A percentile compares a stretch with the other conserved stretches of the same genome.
phyloP scores from a whole-genome alignment of 371 early-diverging fungal genomes.

The Rhizopus sp. region DNA sequence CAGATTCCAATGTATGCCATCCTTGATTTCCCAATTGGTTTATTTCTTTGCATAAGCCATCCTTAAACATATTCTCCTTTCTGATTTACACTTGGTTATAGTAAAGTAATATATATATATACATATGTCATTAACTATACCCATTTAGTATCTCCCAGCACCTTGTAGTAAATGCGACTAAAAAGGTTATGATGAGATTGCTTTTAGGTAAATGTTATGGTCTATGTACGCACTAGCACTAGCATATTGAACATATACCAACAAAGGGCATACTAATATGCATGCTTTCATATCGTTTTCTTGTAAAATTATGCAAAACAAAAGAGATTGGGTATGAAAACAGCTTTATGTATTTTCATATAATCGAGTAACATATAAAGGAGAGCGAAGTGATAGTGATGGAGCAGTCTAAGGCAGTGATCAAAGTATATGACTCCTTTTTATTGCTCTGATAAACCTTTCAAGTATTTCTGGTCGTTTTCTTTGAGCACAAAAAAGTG shows the following conservation, averaged over 20 bases:
- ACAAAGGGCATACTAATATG: no score
- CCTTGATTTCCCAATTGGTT: slow-evolving; percentile 25
- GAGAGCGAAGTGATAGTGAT: no score
- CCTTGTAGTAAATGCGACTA: slow-evolving; percentile 28
- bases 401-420: no score
- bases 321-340: neutral
- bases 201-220: neutral
- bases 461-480: no score
- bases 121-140: neutral
- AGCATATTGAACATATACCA: no score
- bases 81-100: slow-evolving; percentile 12
- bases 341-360: no score
- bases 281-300: neutral
- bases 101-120: neutral
- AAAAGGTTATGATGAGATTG: neutral
- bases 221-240: no score
- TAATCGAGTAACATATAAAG: no score
- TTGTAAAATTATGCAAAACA: neutral
- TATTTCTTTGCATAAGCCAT: slow-evolving; percentile 32
- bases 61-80: slow-evolving; percentile 41
- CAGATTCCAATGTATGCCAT: slow-evolving; percentile 35
- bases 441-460: no score
- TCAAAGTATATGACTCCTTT: no score
- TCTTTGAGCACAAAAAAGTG: no score
- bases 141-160: slow-evolving; percentile 30